Base-by-base conservation (phyloP, 345 rosid genomes). In the Garcia nutans region DNA sequence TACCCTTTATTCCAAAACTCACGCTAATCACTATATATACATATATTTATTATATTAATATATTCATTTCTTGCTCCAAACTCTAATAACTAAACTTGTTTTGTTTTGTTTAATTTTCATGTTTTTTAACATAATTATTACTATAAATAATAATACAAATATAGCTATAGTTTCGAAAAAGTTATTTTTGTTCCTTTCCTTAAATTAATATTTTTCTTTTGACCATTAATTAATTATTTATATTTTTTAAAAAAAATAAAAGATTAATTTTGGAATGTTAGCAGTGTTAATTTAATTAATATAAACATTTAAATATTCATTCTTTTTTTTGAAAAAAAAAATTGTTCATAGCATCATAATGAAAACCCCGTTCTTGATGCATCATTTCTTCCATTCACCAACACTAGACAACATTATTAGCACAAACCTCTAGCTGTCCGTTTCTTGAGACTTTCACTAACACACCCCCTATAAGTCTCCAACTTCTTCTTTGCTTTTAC, bases 361-460 rank as follows among this genome's bases (percentile, higher is more conserved):
- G 74, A 65, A 76, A 83, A 82, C 82, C 81, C 87, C 83, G 87
- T 91, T 86, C 85, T 82, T 83, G 88, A 85, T 81, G 92, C 86
- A 95, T 93, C 96, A 93, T 90, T 90, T 80, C 92, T 71, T 85
- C 88, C 94, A 91, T 89, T 90, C 88, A 84, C 88, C 88, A 81
- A 86, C 97, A 86, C 91, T 84, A 86, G 94, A 91, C 97, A 88
- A 56, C 92, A 89, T 93, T 91, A 93, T 93, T 91, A 82, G 84
- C 82, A 71, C 89, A 85, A 81, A 78, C 87, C 90, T 86, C 88
- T 84, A 76, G 70, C 65, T 90, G 88, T 83, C 92, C 86, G 82
- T 86, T 86, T 80, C 84, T 78, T 80, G 79, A 76, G 68, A 65
- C 78, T 64, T 79, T 68, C 77, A 75, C 68, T 44, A 59, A 70